Evolutionary conservation across 2,329 filamentous ascomycete species (phyloP).

Genomic region (Fusarium pseudonygamai): DNA sequence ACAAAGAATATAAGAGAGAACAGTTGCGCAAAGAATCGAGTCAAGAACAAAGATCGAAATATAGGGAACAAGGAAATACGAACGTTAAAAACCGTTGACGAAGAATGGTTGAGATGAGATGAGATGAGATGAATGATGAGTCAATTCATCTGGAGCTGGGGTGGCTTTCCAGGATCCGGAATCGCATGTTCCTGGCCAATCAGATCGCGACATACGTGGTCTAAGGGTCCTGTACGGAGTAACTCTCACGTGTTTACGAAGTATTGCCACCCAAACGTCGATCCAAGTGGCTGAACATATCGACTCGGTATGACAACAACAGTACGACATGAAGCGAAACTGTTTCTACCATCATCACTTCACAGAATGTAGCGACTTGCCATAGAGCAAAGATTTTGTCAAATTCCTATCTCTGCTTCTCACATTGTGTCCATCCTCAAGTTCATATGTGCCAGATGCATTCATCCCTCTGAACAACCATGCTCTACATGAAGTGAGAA

Average conservation of each 20-base stretch:
- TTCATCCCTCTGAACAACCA: neutral
- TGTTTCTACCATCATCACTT: neutral
- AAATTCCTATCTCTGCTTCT: conserved; percentile 20
- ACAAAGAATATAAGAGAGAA: neutral
- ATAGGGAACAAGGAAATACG: conserved; percentile 3
- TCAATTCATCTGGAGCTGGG: conserved; percentile 25
- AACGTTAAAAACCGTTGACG: neutral
- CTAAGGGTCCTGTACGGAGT: neutral
- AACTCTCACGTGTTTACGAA: neutral
- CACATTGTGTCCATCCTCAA: conserved; percentile 5
- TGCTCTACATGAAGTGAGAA: conserved; percentile 8
- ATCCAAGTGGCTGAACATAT: conserved; percentile 2
- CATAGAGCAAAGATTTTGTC: conserved; percentile 7
- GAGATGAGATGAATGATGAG: conserved; percentile 11
- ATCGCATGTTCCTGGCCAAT: conserved; percentile 28
- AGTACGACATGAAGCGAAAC: neutral
- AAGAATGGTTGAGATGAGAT: neutral
- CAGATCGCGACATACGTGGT: neutral
- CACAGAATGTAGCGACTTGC: neutral
- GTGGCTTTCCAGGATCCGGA: conserved; percentile 1
- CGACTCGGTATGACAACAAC: neutral
- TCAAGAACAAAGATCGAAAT: neutral
- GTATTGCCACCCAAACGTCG: conserved; percentile 1
- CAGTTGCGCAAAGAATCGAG: neutral
- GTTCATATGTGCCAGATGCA: neutral